Conservation (phyloP, 2,329 filamentous ascomycete species). For the Incumbomyces lentus region DNA sequence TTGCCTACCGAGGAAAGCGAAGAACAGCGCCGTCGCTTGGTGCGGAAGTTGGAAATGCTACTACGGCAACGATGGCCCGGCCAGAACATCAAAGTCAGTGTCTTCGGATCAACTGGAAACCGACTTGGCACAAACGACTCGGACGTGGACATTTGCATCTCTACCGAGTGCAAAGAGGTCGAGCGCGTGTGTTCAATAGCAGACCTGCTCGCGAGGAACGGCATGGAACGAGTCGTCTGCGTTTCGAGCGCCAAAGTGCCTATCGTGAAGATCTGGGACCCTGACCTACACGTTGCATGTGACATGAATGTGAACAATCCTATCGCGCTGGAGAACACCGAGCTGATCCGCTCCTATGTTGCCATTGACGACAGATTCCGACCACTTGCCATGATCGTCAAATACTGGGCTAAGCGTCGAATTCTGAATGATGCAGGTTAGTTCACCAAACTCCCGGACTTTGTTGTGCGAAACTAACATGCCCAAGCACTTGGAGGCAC, state of each 20-base stretch:
- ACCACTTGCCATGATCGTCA: slow-evolving; percentile 90
- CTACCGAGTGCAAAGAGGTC: slow-evolving; percentile 75
- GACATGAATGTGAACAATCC: slow-evolving; percentile 99
- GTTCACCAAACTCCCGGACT: slow-evolving; percentile 26
- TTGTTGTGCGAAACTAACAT: slow-evolving; percentile 13
- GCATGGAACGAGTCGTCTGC: slow-evolving; percentile 94
- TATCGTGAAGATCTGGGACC: slow-evolving; percentile 98
- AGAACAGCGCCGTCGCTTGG: slow-evolving; percentile 60
- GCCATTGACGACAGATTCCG: slow-evolving; percentile 84
- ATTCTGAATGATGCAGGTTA: slow-evolving; percentile 93
- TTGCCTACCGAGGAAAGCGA: slow-evolving; percentile 73
- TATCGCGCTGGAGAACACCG: slow-evolving; percentile 84
- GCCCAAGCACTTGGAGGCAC: slow-evolving; percentile 74
- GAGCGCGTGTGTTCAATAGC: slow-evolving; percentile 87
- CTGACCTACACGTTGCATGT: slow-evolving; percentile 75
- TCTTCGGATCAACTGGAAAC: slow-evolving; percentile 98
- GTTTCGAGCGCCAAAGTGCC: slow-evolving; percentile 92
- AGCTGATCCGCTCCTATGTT: slow-evolving; percentile 96
- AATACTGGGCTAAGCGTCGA: slow-evolving; percentile 89
- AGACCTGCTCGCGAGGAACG: slow-evolving; percentile 72
- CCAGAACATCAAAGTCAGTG: slow-evolving; percentile 75
- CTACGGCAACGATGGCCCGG: slow-evolving; percentile 89
- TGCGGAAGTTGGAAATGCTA: slow-evolving; percentile 78
- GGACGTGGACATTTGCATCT: slow-evolving; percentile 97
- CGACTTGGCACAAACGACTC: slow-evolving; percentile 89